Conservation (phyloP, 306 rosid genomes). For the Astragalus membranaceus region DNA sequence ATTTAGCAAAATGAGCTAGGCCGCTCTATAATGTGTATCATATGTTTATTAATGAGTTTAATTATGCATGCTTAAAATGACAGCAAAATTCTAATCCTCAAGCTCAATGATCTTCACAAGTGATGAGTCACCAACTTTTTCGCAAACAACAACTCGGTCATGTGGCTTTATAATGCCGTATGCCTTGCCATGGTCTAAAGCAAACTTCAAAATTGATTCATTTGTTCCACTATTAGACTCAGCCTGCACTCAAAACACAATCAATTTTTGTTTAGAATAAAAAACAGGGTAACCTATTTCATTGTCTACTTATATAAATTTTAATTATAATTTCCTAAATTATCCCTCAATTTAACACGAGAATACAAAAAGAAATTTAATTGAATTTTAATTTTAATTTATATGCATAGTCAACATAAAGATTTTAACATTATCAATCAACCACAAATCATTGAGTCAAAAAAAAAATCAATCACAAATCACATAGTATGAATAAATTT, state of each 20-base stretch:
- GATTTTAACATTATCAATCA: too few relatives aligned
- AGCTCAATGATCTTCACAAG: slow-evolving; percentile 95
- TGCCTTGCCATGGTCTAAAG: slow-evolving; percentile 83
- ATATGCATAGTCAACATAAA: too few relatives aligned
- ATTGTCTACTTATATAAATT: too few relatives aligned
- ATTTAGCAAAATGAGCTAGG: slow-evolving; percentile 7
- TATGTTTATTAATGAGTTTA: background rate
- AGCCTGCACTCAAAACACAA: slow-evolving; percentile 43
- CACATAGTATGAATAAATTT: too few relatives aligned
- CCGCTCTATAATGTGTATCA: background rate
- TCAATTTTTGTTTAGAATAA: background rate
- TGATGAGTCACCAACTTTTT: slow-evolving; percentile 86
- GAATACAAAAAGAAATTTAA: too few relatives aligned
- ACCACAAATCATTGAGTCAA: too few relatives aligned
- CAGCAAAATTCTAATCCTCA: slow-evolving; percentile 40
- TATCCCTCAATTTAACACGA: too few relatives aligned
- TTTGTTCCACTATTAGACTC: slow-evolving; percentile 68
- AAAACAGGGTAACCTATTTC: too few relatives aligned
- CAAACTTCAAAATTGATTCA: slow-evolving; percentile 85
- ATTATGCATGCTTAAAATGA: background rate
- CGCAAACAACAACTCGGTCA: slow-evolving; percentile 86
- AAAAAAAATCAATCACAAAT: too few relatives aligned
- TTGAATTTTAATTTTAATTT: too few relatives aligned
- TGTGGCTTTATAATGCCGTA: slow-evolving; percentile 74
- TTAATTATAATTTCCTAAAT: too few relatives aligned